Conservation (phyloP, 2,329 filamentous ascomycete genomes). For the Macrophomina pseudophaseolina region DNA sequence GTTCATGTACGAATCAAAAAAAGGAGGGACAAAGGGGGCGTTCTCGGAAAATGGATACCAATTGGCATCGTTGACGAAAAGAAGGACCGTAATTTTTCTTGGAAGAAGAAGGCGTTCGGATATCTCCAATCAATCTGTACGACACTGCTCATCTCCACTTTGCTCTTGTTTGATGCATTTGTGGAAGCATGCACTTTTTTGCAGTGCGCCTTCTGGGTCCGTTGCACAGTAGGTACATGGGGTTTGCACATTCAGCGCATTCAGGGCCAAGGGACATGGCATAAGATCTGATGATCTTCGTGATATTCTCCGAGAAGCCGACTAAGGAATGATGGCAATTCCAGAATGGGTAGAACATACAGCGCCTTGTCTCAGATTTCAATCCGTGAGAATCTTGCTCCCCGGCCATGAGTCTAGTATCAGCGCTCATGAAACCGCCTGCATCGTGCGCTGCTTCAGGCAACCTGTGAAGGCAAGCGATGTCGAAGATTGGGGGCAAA, state of each 20-base stretch:
- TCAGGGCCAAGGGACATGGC: background rate
- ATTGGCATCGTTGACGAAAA: slow-evolving; percentile 14
- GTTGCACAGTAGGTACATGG: background rate
- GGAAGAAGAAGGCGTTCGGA: background rate
- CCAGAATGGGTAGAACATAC: slow-evolving; percentile 16
- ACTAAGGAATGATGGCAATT: slow-evolving; percentile 2
- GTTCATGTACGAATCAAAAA: slow-evolving; percentile 10
- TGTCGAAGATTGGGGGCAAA: background rate
- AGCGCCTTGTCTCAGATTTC: slow-evolving; percentile 6
- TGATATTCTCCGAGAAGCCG: slow-evolving; percentile 9
- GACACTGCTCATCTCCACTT: background rate
- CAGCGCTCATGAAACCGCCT: too few relatives aligned
- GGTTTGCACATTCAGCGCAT: background rate
- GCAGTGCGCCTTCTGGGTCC: background rate
- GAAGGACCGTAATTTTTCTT: background rate
- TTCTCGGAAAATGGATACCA: slow-evolving; percentile 17
- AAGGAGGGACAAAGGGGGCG: slow-evolving; percentile 6
- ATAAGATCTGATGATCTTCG: slow-evolving; percentile 16
- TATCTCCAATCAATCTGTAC: slow-evolving; percentile 24
- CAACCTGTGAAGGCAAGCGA: background rate
- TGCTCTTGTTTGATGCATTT: background rate
- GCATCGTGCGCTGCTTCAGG: too few relatives aligned
- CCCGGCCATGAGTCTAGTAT: too few relatives aligned
- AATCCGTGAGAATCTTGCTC: background rate
- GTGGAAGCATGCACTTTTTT: background rate